phyloP scores from a whole-genome alignment of 371 early-diverging fungal species.

The Funneliformis caledonium region DNA sequence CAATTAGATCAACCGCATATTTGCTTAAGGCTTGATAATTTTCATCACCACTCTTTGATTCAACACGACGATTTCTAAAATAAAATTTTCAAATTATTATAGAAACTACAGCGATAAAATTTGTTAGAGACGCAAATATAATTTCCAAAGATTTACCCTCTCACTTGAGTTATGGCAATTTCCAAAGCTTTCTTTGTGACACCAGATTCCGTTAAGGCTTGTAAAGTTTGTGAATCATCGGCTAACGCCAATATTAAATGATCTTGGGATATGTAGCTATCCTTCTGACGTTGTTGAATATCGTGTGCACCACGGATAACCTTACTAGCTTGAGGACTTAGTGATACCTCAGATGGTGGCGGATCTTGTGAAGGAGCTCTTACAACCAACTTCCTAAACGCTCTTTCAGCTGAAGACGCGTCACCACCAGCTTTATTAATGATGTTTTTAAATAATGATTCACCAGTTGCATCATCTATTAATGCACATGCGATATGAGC shows the following conservation, averaged over 20 bases:
- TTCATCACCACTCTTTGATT: slow-evolving; percentile 84
- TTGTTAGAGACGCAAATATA: background rate
- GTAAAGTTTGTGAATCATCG: slow-evolving; percentile 65
- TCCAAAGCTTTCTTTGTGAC: slow-evolving; percentile 74
- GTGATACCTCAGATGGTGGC: slow-evolving; percentile 74
- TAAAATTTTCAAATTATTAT: background rate
- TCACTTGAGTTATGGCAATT: slow-evolving; percentile 76
- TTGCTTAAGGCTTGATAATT: slow-evolving; percentile 86
- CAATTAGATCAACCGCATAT: slow-evolving; percentile 90
- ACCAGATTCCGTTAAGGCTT: slow-evolving; percentile 72
- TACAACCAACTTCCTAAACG: slow-evolving; percentile 74
- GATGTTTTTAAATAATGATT: slow-evolving; percentile 68
- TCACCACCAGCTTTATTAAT: slow-evolving; percentile 86
- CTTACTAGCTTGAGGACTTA: slow-evolving; percentile 66
- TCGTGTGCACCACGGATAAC: slow-evolving; percentile 73
- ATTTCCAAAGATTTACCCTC: slow-evolving; percentile 44
- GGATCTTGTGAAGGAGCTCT: slow-evolving; percentile 88
- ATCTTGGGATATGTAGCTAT: slow-evolving; percentile 88
- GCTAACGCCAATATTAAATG: slow-evolving; percentile 83
- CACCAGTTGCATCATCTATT: slow-evolving; percentile 73
- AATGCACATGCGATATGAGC: slow-evolving; percentile 82
- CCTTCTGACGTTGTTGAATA: slow-evolving; percentile 81
- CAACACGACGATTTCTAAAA: slow-evolving; percentile 79
- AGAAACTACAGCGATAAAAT: background rate
- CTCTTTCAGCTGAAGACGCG: slow-evolving; percentile 73